phyloP scores from a whole-genome alignment of 2,329 filamentous ascomycete species.

The Cladosporium sp. region DNA sequence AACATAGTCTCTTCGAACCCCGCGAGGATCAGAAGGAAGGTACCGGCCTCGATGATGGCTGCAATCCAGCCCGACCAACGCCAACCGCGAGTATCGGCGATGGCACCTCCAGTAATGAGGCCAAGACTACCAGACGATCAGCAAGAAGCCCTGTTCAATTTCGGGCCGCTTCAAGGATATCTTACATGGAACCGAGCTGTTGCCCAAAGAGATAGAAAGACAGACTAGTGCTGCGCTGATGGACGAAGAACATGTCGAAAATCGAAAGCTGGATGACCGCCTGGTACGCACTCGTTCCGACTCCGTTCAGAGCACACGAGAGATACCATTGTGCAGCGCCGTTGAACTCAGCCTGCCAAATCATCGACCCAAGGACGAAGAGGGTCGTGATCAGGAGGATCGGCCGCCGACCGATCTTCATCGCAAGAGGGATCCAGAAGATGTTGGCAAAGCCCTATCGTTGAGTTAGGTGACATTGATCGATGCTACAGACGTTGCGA shows the following conservation, averaged over 20 bases:
- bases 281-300: slow-evolving; percentile 34
- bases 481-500: neutral
- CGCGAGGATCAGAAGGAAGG: slow-evolving; percentile 18
- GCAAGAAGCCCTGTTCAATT: neutral
- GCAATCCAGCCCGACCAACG: slow-evolving; percentile 30
- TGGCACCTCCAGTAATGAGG: slow-evolving; percentile 33
- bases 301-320: slow-evolving; percentile 25
- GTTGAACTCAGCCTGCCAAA: slow-evolving; percentile 30
- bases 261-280: slow-evolving; percentile 36
- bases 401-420: slow-evolving; percentile 36
- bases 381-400: slow-evolving; percentile 32
- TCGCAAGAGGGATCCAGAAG: slow-evolving; percentile 34
- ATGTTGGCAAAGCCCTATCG: slow-evolving; percentile 28
- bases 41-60: slow-evolving; percentile 23
- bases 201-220: slow-evolving; percentile 32
- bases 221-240: slow-evolving; percentile 29
- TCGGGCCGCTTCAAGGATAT: no score
- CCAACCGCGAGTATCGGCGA: slow-evolving; percentile 32
- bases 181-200: slow-evolving; percentile 32
- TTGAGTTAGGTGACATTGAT: neutral
- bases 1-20: slow-evolving; percentile 35
- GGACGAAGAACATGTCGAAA: slow-evolving; percentile 36
- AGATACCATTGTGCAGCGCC: slow-evolving; percentile 29
- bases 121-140: slow-evolving; percentile 19
- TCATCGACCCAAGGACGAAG: slow-evolving; percentile 25